phyloP scores from a whole-genome alignment of 2,329 filamentous ascomycete species.

The Pyrenochaeta sp. region DNA sequence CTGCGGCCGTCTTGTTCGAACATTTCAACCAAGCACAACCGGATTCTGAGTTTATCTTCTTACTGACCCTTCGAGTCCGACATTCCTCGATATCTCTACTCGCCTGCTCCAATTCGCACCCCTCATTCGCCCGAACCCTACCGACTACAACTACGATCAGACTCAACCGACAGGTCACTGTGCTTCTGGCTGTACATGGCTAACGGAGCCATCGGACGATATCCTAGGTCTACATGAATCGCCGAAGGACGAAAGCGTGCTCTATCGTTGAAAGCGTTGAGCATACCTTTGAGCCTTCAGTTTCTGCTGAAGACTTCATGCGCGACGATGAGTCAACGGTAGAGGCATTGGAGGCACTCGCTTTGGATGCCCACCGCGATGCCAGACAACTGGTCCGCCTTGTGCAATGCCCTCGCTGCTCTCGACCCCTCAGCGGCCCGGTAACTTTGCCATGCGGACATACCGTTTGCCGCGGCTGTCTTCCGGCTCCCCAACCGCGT shows the following conservation, averaged over 20 bases:
- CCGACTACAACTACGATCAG: slow-evolving; percentile 10
- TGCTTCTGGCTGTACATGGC: slow-evolving; percentile 30
- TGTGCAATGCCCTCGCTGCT: slow-evolving; percentile 81
- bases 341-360: slow-evolving; percentile 45
- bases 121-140: slow-evolving; percentile 9
- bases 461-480: slow-evolving; percentile 76
- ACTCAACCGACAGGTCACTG: slow-evolving; percentile 7
- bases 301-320: slow-evolving; percentile 52
- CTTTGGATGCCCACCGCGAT: slow-evolving; percentile 61
- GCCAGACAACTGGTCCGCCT: slow-evolving; percentile 73
- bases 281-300: slow-evolving; percentile 40
- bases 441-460: slow-evolving; percentile 84
- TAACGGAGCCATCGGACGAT: slow-evolving; percentile 19
- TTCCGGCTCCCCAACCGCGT: slow-evolving; percentile 72
- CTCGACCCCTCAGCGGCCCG: slow-evolving; percentile 71
- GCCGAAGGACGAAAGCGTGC: slow-evolving; percentile 42
- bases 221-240: slow-evolving; percentile 46
- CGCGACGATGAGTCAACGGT: slow-evolving; percentile 46
- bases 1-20: slow-evolving; percentile 6
- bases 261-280: slow-evolving; percentile 42
- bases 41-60: not conserved
- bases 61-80: not conserved
- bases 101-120: not conserved
- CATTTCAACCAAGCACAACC: slow-evolving; percentile 13
- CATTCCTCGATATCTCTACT: not conserved